These are phyloP conservation scores for Ceratobasidium sp. DNA, from an alignment of 1,284 basidiomycete species.

Conservation along the genomic window DNA sequence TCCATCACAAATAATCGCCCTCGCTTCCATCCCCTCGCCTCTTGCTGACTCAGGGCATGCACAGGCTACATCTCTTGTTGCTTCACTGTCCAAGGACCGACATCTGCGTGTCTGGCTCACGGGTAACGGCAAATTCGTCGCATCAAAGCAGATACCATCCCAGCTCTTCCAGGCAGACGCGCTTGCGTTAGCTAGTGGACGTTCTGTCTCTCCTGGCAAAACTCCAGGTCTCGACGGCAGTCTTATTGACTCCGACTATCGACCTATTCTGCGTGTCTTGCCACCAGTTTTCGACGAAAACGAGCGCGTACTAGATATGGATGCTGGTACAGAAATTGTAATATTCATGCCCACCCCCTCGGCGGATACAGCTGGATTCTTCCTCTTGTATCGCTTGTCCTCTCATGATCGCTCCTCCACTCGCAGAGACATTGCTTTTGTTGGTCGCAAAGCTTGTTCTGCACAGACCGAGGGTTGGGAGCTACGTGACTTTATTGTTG, in stretches of 20 bases:
- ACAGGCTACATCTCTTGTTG: slow-evolving; percentile 67
- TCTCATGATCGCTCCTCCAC: slow-evolving; percentile 33
- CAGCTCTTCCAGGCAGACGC: slow-evolving; percentile 44
- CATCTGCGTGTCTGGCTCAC: slow-evolving; percentile 83
- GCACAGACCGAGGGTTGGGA: slow-evolving; percentile 73
- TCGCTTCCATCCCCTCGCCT: slow-evolving; percentile 78
- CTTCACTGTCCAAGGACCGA: slow-evolving; percentile 90
- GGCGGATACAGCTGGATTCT: slow-evolving; percentile 76
- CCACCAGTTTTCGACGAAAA: slow-evolving; percentile 57
- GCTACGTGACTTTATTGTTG: slow-evolving; percentile 79
- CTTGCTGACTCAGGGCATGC: slow-evolving; percentile 53
- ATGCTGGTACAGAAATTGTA: slow-evolving; percentile 60
- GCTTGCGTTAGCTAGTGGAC: slow-evolving; percentile 44
- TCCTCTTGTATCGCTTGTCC: slow-evolving; percentile 45
- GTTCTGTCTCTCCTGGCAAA: slow-evolving; percentile 41
- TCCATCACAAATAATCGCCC: slow-evolving; percentile 73
- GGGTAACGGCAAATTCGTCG: slow-evolving; percentile 46
- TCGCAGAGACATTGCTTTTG: slow-evolving; percentile 60
- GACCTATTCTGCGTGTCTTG: slow-evolving; percentile 72
- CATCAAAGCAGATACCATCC: slow-evolving; percentile 42
- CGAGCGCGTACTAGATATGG: slow-evolving; percentile 36
- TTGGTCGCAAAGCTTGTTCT: slow-evolving; percentile 72
- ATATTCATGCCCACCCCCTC: slow-evolving; percentile 78
- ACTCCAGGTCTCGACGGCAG: slow-evolving; percentile 57
- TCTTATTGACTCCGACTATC: slow-evolving; percentile 70